Percentiles rank a stretch among this genome's conserved stretches.
These are phyloP conservation scores for Talaromyces rugulosus DNA, from an alignment of 2,329 filamentous ascomycete species.

Conservation along the genomic window DNA sequence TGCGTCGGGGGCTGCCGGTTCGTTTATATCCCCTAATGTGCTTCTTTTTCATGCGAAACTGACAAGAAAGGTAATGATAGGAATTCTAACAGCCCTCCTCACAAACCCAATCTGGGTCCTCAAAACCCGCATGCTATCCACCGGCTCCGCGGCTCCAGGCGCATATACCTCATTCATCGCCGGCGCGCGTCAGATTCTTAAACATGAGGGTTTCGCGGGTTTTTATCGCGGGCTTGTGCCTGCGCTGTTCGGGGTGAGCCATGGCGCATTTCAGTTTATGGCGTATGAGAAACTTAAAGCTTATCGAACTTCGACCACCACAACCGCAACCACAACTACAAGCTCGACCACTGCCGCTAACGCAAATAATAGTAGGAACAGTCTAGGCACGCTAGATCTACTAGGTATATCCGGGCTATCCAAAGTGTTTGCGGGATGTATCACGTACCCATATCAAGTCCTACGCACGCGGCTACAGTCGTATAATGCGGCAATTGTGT, in stretches of 20 bases:
- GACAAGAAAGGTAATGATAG: too few relatives aligned
- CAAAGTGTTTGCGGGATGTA: constrained; percentile 83
- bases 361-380: constrained; percentile 9
- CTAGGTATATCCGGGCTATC: constrained; percentile 73
- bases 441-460: constrained; percentile 94
- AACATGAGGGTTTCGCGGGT: constrained; percentile 67
- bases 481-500: constrained; percentile 66
- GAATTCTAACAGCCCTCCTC: constrained; percentile 70
- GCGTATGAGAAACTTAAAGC: constrained; percentile 77
- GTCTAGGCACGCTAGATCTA: constrained; percentile 69
- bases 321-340: constrained; percentile 20
- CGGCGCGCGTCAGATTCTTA: constrained; percentile 64
- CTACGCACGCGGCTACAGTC: constrained; percentile 84
- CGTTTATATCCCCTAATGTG: too few relatives aligned
- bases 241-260: constrained; percentile 78
- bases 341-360: background rate
- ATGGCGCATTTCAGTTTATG: constrained; percentile 93
- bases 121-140: constrained; percentile 94
- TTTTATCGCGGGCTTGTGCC: constrained; percentile 87
- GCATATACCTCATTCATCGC: constrained; percentile 76
- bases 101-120: constrained; percentile 98
- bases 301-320: constrained; percentile 44
- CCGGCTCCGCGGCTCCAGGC: constrained; percentile 66
- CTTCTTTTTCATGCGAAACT: too few relatives aligned
- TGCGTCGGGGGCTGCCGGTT: constrained; percentile 62